These are phyloP conservation scores for Yamadazyma membranifaciens DNA, from an alignment of 1,139 yeast species.

Conservation along the genomic window DNA sequence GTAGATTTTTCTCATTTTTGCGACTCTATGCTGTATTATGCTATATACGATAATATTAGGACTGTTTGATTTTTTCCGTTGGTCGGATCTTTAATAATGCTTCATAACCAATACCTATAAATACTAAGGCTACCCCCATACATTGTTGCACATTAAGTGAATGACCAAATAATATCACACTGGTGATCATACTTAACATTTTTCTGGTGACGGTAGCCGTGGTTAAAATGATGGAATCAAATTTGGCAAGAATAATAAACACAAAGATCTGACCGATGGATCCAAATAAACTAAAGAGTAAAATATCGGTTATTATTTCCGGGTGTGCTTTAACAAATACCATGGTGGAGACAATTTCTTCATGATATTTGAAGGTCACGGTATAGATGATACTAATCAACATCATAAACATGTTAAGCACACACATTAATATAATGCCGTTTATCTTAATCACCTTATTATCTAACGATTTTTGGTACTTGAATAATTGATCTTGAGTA, in stretches of 20 bases:
- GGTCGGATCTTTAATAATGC: constrained; percentile 20
- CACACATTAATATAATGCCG: constrained; percentile 88
- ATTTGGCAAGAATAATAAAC: constrained; percentile 76
- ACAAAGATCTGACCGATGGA: constrained; percentile 92
- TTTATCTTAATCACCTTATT: constrained; percentile 19
- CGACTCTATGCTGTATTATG: background rate
- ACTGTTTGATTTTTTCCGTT: background rate
- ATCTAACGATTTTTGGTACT: constrained; percentile 20
- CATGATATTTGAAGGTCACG: constrained; percentile 36
- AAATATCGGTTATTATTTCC: constrained; percentile 54
- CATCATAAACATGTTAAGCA: constrained; percentile 62
- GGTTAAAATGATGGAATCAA: constrained; percentile 80
- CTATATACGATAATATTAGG: background rate
- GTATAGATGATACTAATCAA: constrained; percentile 40
- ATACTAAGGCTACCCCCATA: constrained; percentile 75
- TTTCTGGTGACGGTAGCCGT: constrained; percentile 96
- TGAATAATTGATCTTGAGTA: constrained; percentile 84
- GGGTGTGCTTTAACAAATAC: constrained; percentile 43
- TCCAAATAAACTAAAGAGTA: constrained; percentile 74
- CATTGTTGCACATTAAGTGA: constrained; percentile 62
- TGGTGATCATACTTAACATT: constrained; percentile 90
- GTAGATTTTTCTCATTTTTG: background rate
- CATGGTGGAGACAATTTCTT: constrained; percentile 49
- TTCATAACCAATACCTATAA: constrained; percentile 58
- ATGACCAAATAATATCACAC: constrained; percentile 86